Evolutionary conservation across 306 rosid genomes (phyloP), one percentile per base, ranked within the genome.

Genomic region (Prunus mongolica): DNA sequence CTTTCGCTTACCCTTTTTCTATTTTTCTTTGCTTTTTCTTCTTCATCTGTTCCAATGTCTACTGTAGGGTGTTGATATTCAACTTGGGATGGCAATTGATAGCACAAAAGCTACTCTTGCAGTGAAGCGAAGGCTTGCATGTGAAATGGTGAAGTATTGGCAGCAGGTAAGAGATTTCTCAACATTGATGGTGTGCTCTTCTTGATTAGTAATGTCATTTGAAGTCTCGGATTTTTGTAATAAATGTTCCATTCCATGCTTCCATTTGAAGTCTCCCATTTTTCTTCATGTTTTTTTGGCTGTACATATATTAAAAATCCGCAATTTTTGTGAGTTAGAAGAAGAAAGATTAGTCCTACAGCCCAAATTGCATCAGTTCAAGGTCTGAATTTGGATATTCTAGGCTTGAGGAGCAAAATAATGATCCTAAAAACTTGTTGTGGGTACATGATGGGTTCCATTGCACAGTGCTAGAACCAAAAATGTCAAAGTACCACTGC

Each of bases 111-210:
- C 98, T 58, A 95, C 98, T 79, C 97, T 95, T 65, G 98, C 98
- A 25, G 98, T 95, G 64, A 95, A 95, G 91, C 93, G 98, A 78
- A 89, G 97, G 86, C 97, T 95, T 84, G 93, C 98, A 34, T 95
- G 98, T 78, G 98, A 95, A 90, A 92, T 95, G 97, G 91, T 90
- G 75, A 95, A 95, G 81, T 95, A 91, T 74, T 95, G 98, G 98
- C 97, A 95, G 86, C 98, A 92, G 97, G 98, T 95, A 78, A 25
- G 72, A 65, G 64, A 50, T 30, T 73, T 69, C 65, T 73, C 12
- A 13, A 22, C 18, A 12, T 56, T 58, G 65, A 67, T 69, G 27
- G 16, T 20, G 58, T 10, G 18, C 57, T 69, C 45, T 41, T 25
- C 30, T 58, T 20, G 12, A 54, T 64, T 34, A 32, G 14, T 24